Percentiles rank a stretch among this genome's conserved stretches.
These are phyloP conservation scores for Mucor saturninus DNA, from an alignment of 371 early-diverging fungal species.

Conservation along the genomic window DNA sequence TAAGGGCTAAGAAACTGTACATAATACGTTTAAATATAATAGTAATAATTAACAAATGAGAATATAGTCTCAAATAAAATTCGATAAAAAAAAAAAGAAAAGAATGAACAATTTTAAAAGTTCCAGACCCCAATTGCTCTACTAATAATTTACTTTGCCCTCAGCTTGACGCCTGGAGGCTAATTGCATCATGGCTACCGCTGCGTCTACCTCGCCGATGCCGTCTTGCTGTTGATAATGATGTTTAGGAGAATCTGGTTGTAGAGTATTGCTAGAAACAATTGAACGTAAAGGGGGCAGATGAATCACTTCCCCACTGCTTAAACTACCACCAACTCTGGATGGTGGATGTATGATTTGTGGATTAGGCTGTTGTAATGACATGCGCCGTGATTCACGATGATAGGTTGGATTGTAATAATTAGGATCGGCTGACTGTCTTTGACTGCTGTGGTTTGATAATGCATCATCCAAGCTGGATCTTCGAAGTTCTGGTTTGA, in stretches of 20 bases:
- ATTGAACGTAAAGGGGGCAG: conserved; percentile 28
- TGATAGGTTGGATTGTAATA: not conserved
- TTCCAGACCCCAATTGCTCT: conserved; percentile 12
- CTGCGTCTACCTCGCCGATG: conserved; percentile 27
- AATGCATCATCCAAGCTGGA: conserved; percentile 14
- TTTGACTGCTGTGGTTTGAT: conserved; percentile 1
- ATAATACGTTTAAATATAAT: conserved; percentile 7
- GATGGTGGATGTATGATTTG: not conserved
- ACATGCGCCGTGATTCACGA: conserved; percentile 13
- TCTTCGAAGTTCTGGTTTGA: conserved; percentile 18
- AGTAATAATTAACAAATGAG: conserved; percentile 3
- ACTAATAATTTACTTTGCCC: not conserved
- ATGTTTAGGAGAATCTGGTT: not conserved
- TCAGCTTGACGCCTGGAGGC: conserved; percentile 18
- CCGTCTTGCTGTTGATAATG: conserved; percentile 7
- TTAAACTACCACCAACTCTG: not conserved
- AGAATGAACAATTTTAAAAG: not conserved
- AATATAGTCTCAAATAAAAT: conserved; percentile 10
- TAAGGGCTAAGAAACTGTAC: conserved; percentile 9
- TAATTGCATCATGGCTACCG: conserved; percentile 30
- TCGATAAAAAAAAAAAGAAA: not conserved
- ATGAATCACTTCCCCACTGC: conserved; percentile 15
- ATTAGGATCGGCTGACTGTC: conserved; percentile 14
- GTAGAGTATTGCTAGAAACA: not conserved
- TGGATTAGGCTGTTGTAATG: conserved; percentile 11